Evolutionary conservation across 176 grass and related monocot species (phyloP).

Genomic region (Thalia dealbata): DNA sequence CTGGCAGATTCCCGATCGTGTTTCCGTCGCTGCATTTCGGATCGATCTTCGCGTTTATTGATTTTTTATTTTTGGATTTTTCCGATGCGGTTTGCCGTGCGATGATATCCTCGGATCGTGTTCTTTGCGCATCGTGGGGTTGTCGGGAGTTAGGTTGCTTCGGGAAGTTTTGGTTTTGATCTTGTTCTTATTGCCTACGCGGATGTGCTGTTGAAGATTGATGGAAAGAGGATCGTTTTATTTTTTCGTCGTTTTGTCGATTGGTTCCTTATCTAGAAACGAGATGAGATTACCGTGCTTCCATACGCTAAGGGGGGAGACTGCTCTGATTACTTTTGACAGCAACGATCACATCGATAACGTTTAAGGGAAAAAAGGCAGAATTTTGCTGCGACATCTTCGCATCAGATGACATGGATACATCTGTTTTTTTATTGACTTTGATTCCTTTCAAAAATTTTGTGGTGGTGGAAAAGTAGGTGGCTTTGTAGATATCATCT

Average conservation of each 20-base stretch:
- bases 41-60: slow-evolving; percentile 12
- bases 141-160: neutral
- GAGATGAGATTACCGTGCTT: slow-evolving; percentile 1
- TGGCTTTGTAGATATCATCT: slow-evolving; percentile 10
- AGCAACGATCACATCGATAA: slow-evolving; percentile 24
- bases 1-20: slow-evolving; percentile 10
- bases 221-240: slow-evolving; percentile 17
- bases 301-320: neutral
- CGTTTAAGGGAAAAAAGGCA: slow-evolving; percentile 19
- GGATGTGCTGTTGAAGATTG: slow-evolving; percentile 5
- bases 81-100: neutral
- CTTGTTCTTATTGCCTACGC: neutral
- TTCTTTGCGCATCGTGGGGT: slow-evolving; percentile 3
- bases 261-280: slow-evolving; percentile 1
- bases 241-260: slow-evolving; percentile 5
- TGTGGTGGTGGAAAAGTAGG: slow-evolving; percentile 22
- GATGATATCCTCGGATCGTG: neutral
- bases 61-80: neutral
- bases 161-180: neutral
- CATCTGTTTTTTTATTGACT: slow-evolving; percentile 22
- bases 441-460: slow-evolving; percentile 29
- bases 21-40: neutral
- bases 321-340: slow-evolving; percentile 18
- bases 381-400: slow-evolving; percentile 19
- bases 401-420: slow-evolving; percentile 38